phyloP scores from a whole-genome alignment of 2,329 filamentous ascomycete species.

The Rutstroemia sp. region DNA sequence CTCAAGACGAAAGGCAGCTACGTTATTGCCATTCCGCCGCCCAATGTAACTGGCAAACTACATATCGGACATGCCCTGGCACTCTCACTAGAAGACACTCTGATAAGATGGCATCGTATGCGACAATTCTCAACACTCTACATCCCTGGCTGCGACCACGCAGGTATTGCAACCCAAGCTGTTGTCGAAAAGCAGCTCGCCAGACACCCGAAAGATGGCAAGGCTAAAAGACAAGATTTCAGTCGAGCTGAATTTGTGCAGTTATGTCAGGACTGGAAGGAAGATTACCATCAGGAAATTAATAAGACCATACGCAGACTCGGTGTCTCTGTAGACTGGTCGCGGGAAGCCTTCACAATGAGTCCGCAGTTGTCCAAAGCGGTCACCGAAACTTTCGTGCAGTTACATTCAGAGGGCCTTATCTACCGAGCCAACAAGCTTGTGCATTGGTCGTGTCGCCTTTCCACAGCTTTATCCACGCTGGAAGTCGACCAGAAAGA shows the following conservation, averaged over 20 bases:
- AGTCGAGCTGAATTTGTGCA: constrained; percentile 74
- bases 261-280: constrained; percentile 90
- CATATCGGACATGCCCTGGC: constrained; percentile 90
- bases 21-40: constrained; percentile 87
- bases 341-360: constrained; percentile 92
- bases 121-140: constrained; percentile 80
- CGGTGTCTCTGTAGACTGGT: constrained; percentile 92
- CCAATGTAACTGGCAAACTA: constrained; percentile 89
- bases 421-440: constrained; percentile 91
- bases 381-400: constrained; percentile 82
- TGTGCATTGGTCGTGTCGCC: constrained; percentile 89
- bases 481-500: constrained; percentile 92
- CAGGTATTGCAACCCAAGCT: constrained; percentile 90
- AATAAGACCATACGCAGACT: constrained; percentile 76
- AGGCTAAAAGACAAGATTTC: constrained; percentile 77
- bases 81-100: constrained; percentile 77
- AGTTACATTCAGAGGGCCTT: constrained; percentile 82
- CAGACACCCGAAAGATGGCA: constrained; percentile 67
- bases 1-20: constrained; percentile 78
- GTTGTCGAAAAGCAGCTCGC: constrained; percentile 93
- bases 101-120: constrained; percentile 89
- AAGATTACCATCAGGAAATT: constrained; percentile 85
- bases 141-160: constrained; percentile 90
- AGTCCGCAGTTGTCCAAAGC: constrained; percentile 75
- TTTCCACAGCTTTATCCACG: constrained; percentile 90